Conservation (phyloP, 257 asterid species). For the Primulina eburnea region DNA sequence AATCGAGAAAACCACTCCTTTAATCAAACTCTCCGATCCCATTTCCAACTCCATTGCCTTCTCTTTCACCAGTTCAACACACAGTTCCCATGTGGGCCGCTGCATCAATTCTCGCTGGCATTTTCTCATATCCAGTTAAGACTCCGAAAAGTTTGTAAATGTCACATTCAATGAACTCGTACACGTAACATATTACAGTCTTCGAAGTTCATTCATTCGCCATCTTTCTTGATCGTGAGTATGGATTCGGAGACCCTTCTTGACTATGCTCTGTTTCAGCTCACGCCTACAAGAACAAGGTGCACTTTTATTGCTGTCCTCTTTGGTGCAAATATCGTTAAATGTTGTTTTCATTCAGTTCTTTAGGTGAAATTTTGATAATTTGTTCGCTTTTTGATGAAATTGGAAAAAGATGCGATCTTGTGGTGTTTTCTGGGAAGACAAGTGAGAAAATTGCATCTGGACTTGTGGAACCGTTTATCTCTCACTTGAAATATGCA, state of each 20-base stretch:
- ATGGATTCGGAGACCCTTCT: slow-evolving; percentile 67
- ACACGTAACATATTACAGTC: slow-evolving; percentile 15
- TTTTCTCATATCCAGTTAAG: slow-evolving; percentile 60
- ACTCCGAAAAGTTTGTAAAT: slow-evolving; percentile 24
- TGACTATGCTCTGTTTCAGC: slow-evolving; percentile 77
- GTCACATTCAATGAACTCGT: slow-evolving; percentile 46
- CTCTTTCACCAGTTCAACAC: slow-evolving; percentile 30
- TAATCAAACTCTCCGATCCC: slow-evolving; percentile 17
- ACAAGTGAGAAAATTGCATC: slow-evolving; percentile 77
- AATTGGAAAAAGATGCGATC: slow-evolving; percentile 63
- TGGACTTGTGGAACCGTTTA: slow-evolving; percentile 82
- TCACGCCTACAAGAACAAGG: slow-evolving; percentile 93
- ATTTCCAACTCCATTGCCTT: neutral
- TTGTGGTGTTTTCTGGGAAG: slow-evolving; percentile 71
- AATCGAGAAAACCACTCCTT: slow-evolving; percentile 21
- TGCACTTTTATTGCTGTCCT: slow-evolving; percentile 19
- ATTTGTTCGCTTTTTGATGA: slow-evolving; percentile 17
- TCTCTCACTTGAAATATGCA: slow-evolving; percentile 76
- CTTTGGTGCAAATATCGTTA: neutral
- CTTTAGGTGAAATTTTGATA: slow-evolving; percentile 21
- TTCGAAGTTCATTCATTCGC: slow-evolving; percentile 19
- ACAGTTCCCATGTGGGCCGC: slow-evolving; percentile 65
- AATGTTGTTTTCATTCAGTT: slow-evolving; percentile 14
- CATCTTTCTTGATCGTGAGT: slow-evolving; percentile 16
- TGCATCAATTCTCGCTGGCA: slow-evolving; percentile 71